phyloP scores from a whole-genome alignment of 2,329 filamentous ascomycete genomes.

The Monosporascus sp. region DNA sequence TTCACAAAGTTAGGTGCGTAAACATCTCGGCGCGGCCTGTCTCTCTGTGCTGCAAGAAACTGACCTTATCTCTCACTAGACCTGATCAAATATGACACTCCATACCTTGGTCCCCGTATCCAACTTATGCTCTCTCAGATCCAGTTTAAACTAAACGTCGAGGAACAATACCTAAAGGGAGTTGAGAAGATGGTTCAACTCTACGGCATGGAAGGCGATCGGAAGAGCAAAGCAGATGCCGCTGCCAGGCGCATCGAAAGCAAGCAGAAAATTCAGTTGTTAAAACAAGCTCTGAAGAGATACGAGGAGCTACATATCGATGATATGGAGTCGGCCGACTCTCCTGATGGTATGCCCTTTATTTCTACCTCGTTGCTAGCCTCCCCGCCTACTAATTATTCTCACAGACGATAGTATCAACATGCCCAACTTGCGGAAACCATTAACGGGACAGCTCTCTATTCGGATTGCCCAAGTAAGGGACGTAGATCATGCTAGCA shows the following conservation, averaged over 20 bases:
- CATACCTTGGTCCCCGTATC: constrained; percentile 91
- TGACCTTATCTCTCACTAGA: constrained; percentile 47
- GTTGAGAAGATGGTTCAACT: constrained; percentile 99
- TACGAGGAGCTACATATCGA: constrained; percentile 95
- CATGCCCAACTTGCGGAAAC: constrained; percentile 89
- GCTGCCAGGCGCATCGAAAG: constrained; percentile 87
- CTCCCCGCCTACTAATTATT: constrained; percentile 10
- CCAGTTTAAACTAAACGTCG: constrained; percentile 97
- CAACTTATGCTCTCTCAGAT: constrained; percentile 98
- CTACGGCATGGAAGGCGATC: constrained; percentile 94
- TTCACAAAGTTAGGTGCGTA: constrained; percentile 89
- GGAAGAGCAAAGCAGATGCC: constrained; percentile 91
- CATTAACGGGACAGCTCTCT: constrained; percentile 84
- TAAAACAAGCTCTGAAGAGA: constrained; percentile 92
- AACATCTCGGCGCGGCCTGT: background rate
- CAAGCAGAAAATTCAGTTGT: constrained; percentile 92
- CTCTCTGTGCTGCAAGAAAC: background rate
- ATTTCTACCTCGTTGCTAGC: background rate
- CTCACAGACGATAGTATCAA: constrained; percentile 87
- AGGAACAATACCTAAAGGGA: constrained; percentile 97
- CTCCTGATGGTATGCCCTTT: constrained; percentile 65
- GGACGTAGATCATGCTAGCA: constrained; percentile 89
- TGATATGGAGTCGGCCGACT: constrained; percentile 72
- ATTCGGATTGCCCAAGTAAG: constrained; percentile 84
- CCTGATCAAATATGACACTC: constrained; percentile 96